These are phyloP conservation scores for Hortiboletus flavorubellus DNA, from an alignment of 768 basidiomycete genomes.

Conservation along the genomic window DNA sequence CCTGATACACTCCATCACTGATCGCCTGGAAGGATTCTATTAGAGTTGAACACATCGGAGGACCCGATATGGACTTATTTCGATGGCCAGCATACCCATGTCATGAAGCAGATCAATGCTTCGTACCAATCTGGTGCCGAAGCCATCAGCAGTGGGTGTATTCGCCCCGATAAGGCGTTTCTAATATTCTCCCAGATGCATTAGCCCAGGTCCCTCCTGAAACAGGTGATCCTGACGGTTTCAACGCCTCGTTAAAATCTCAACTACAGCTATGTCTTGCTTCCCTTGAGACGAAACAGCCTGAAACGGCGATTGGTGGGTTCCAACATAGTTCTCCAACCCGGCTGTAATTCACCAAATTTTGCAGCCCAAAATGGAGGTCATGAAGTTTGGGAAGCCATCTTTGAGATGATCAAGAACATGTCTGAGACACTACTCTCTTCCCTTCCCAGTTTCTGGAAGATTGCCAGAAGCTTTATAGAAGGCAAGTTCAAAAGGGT, in stretches of 20 bases:
- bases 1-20: conserved; percentile 2
- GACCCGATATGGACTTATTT: conserved; percentile 97
- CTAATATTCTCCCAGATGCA: conserved; percentile 36
- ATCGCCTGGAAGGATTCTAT: conserved; percentile 59
- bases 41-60: conserved; percentile 81
- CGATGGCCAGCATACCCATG: conserved; percentile 87
- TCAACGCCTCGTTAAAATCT: conserved; percentile 44
- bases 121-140: conserved; percentile 52
- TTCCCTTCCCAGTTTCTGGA: conserved; percentile 93
- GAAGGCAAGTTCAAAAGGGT: conserved; percentile 94
- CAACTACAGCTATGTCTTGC: conserved; percentile 61
- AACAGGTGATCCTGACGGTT: conserved; percentile 32
- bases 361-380: conserved; percentile 62
- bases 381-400: conserved; percentile 78
- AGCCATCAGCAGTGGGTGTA: conserved; percentile 44
- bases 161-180: conserved; percentile 1
- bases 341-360: neutral
- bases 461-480: conserved; percentile 84
- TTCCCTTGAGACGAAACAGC: conserved; percentile 60
- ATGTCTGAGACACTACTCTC: conserved; percentile 82
- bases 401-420: conserved; percentile 75
- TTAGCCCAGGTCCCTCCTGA: conserved; percentile 42
- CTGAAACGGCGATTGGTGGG: conserved; percentile 61
- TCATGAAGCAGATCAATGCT: conserved; percentile 72
- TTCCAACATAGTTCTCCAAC: neutral